Percentiles rank a stretch among this genome's conserved stretches.
Evolutionary conservation across 1,139 yeast genomes (phyloP).

Genomic region (Saccharomyces hybrid): DNA sequence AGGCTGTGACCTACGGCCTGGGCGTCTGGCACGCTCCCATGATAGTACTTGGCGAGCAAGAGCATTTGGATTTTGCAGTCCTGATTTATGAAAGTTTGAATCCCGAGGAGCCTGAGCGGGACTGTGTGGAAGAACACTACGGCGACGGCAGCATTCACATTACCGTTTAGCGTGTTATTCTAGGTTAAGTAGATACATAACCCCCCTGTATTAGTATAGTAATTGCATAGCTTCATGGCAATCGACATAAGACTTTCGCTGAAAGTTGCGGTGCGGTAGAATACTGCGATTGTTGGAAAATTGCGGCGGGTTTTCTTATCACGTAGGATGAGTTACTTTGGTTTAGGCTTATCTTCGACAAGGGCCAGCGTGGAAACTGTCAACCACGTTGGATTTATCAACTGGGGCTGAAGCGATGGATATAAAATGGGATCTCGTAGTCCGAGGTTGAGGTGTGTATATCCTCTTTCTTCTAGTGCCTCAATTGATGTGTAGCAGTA

Average conservation of each 20-base stretch:
- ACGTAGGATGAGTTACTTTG: background rate
- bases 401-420: background rate
- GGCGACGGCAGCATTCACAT: slow-evolving; percentile 22
- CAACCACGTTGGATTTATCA: background rate
- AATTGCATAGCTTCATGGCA: no score
- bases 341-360: background rate
- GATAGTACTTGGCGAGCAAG: slow-evolving; percentile 52
- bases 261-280: no score
- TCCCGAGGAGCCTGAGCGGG: slow-evolving; percentile 70
- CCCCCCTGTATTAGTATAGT: background rate
- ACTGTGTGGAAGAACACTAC: slow-evolving; percentile 72
- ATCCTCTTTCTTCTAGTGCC: no score
- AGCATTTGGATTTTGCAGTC: slow-evolving; percentile 72
- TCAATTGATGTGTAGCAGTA: background rate
- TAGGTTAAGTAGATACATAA: background rate
- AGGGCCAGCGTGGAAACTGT: background rate
- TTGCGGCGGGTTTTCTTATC: background rate
- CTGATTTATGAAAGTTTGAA: slow-evolving; percentile 54
- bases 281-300: background rate
- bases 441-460: background rate
- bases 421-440: background rate
- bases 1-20: slow-evolving; percentile 80
- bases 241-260: no score
- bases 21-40: slow-evolving; percentile 88
- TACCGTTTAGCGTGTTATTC: background rate